Conservation (phyloP, 2,329 filamentous ascomycete species). For the Colletotrichum somersetense region DNA sequence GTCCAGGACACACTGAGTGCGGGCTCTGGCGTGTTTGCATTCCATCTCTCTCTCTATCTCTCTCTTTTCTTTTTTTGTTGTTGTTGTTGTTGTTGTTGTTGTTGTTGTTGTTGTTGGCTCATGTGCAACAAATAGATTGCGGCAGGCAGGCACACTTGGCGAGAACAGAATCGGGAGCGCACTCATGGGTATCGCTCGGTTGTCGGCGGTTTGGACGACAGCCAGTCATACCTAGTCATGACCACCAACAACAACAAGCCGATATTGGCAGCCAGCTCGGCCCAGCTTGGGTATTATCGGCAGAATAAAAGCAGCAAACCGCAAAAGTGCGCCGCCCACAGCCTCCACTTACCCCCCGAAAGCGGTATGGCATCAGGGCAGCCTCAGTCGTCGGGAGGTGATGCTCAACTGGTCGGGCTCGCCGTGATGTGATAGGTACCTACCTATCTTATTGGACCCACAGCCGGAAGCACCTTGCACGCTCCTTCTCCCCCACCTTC, state of each 20-base stretch:
- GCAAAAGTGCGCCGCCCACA: conserved; percentile 37
- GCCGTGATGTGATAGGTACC: not conserved
- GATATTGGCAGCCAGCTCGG: not conserved
- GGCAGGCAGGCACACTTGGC: not conserved
- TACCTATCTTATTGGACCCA: not conserved
- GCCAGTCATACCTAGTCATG: not conserved
- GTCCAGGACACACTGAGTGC: conserved; percentile 1
- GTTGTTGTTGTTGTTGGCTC: too few species aligned
- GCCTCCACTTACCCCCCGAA: conserved; percentile 36
- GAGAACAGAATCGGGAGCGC: not conserved
- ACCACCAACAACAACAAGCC: too few species aligned
- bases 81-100: too few species aligned
- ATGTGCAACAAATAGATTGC: not conserved
- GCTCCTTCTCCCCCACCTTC: conserved; percentile 6
- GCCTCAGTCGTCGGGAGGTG: not conserved
- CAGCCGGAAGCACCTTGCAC: not conserved
- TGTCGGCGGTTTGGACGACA: too few species aligned
- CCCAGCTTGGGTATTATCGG: conserved; percentile 20
- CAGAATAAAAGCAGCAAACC: conserved; percentile 23
- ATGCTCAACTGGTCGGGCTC: conserved; percentile 13
- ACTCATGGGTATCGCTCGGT: not conserved
- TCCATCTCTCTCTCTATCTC: not conserved
- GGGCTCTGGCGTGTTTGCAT: conserved; percentile 1
- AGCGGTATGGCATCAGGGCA: conserved; percentile 41
- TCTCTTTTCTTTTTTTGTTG: not conserved